These are phyloP conservation scores for Penicillium macrosclerotiorum DNA, from an alignment of 495 filamentous ascomycete species.

Conservation along the genomic window DNA sequence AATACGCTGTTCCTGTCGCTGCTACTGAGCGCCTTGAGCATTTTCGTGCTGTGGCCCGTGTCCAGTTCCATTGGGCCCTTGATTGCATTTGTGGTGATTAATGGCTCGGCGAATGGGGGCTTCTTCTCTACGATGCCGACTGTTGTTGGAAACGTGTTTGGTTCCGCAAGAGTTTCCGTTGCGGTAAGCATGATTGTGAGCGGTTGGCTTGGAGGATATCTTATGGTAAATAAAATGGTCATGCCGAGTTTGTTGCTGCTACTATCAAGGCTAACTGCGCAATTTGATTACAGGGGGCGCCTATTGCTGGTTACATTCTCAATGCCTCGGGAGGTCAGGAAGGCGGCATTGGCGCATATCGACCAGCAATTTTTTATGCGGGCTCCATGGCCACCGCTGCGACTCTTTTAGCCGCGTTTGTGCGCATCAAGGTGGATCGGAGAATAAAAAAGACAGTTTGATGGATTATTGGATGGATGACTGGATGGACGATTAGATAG, in stretches of 20 bases:
- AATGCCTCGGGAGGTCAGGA: constrained; percentile 50
- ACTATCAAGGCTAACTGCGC: neutral
- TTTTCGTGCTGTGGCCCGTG: constrained; percentile 57
- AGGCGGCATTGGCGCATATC: constrained; percentile 46
- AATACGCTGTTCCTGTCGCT: constrained; percentile 50
- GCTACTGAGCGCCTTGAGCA: constrained; percentile 49
- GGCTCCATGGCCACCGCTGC: constrained; percentile 35
- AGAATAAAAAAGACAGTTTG: constrained; percentile 24
- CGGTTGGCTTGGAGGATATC: constrained; percentile 58
- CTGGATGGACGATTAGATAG: too few species aligned
- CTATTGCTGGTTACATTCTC: constrained; percentile 59
- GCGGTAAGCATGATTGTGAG: constrained; percentile 62
- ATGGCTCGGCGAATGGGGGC: constrained; percentile 54
- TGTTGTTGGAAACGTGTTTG: constrained; percentile 57
- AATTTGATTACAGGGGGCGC: constrained; percentile 41
- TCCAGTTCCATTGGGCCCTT: constrained; percentile 51
- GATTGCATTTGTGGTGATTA: constrained; percentile 51
- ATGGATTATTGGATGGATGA: neutral
- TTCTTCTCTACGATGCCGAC: constrained; percentile 63
- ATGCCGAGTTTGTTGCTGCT: neutral
- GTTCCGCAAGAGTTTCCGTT: constrained; percentile 50
- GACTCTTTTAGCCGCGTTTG: constrained; percentile 18
- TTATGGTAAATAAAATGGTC: constrained; percentile 42
- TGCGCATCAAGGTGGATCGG: constrained; percentile 26
- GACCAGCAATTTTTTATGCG: constrained; percentile 60